Evolutionary conservation across 257 asterid genomes (phyloP).

Genomic region (Capsicum baccatum): DNA sequence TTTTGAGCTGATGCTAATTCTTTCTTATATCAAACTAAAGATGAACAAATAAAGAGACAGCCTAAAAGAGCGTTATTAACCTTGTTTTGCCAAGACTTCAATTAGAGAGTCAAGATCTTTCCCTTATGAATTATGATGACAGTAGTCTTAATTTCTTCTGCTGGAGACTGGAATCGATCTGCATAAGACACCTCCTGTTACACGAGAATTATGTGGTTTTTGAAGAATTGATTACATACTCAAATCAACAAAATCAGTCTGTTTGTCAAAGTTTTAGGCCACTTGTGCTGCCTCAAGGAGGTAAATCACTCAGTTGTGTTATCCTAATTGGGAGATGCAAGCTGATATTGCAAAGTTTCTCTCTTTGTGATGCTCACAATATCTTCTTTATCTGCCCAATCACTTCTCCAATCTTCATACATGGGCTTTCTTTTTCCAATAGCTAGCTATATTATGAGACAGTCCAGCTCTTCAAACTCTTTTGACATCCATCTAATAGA

Average conservation of each 20-base stretch:
- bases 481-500: not conserved
- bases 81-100: not conserved
- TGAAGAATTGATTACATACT: not conserved
- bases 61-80: not conserved
- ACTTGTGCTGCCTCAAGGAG: not conserved
- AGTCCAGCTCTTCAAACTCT: slow-evolving; percentile 7
- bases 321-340: not conserved
- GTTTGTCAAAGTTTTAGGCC: slow-evolving; percentile 25
- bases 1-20: not conserved
- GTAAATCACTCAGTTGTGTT: not conserved
- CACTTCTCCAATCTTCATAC: not conserved
- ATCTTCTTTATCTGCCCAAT: slow-evolving; percentile 1
- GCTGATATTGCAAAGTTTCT: not conserved
- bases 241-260: not conserved
- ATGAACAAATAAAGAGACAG: not conserved
- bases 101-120: not conserved
- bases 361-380: not conserved
- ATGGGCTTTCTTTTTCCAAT: not conserved
- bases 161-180: not conserved
- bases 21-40: not conserved
- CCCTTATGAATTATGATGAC: not conserved
- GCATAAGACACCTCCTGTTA: not conserved
- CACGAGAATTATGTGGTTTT: not conserved
- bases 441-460: not conserved
- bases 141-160: slow-evolving; percentile 2